Conservation (phyloP, 768 basidiomycete genomes). For the Boletellus sp. region DNA sequence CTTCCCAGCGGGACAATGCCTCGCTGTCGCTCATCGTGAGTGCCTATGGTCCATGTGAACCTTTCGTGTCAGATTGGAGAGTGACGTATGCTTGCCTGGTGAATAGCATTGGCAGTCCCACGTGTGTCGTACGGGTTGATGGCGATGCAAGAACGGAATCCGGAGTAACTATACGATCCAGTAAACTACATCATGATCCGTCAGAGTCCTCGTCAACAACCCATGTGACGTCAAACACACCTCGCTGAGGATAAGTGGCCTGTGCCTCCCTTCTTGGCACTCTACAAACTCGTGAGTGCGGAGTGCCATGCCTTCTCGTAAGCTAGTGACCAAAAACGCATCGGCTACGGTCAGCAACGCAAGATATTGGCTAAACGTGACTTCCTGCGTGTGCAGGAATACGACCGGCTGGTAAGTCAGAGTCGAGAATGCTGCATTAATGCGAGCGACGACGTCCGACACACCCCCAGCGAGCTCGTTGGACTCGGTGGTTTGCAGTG, state of each 20-base stretch:
- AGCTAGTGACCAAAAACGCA: conserved; percentile 78
- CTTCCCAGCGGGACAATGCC: conserved; percentile 74
- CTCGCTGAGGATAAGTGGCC: conserved; percentile 79
- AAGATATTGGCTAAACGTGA: conserved; percentile 84
- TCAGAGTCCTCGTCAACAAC: neutral
- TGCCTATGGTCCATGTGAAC: conserved; percentile 37
- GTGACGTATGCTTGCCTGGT: conserved; percentile 34
- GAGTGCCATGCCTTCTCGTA: conserved; percentile 87
- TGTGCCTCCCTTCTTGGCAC: conserved; percentile 66
- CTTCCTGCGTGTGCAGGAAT: conserved; percentile 78
- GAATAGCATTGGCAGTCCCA: conserved; percentile 79
- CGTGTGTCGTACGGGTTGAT: conserved; percentile 85
- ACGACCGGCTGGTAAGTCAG: conserved; percentile 86
- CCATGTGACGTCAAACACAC: conserved; percentile 33
- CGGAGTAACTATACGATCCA: conserved; percentile 81
- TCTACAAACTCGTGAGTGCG: conserved; percentile 80
- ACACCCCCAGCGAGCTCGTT: conserved; percentile 74
- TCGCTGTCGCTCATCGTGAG: conserved; percentile 77
- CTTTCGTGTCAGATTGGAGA: neutral
- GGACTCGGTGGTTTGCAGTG: conserved; percentile 74
- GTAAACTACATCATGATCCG: conserved; percentile 53
- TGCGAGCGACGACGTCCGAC: conserved; percentile 66
- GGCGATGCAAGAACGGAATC: conserved; percentile 82
- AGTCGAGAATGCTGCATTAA: conserved; percentile 81
- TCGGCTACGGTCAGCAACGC: conserved; percentile 79